These are phyloP conservation scores for Vitis hybrid DNA, from an alignment of 177 flowering plant genomes.

Conservation along the genomic window DNA sequence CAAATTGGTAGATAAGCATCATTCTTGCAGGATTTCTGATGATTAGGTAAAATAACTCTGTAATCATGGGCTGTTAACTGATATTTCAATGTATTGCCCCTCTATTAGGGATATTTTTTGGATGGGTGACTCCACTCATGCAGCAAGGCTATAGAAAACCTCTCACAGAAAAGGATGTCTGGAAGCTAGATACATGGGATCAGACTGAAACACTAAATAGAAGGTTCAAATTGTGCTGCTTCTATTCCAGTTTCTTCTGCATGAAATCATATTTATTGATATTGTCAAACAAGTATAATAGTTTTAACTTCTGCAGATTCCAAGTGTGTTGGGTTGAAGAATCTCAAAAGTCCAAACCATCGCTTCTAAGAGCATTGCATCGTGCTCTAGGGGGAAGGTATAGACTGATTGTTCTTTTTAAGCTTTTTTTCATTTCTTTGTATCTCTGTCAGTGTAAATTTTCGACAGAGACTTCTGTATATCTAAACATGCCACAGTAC, in stretches of 20 bases:
- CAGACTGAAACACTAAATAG: slow-evolving; percentile 72
- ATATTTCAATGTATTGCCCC: slow-evolving; percentile 3
- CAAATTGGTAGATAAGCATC: too few species aligned
- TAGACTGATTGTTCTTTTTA: neutral
- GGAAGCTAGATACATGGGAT: slow-evolving; percentile 97
- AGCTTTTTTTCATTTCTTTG: too few species aligned
- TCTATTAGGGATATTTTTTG: slow-evolving; percentile 58
- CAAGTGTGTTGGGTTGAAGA: slow-evolving; percentile 85
- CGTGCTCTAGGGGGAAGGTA: slow-evolving; percentile 93
- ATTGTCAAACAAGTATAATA: slow-evolving; percentile 4
- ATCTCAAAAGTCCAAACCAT: slow-evolving; percentile 70
- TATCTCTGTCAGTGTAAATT: neutral
- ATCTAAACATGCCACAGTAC: neutral
- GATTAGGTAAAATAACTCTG: too few species aligned
- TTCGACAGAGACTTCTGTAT: neutral
- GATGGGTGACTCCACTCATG: slow-evolving; percentile 92
- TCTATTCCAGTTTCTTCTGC: neutral
- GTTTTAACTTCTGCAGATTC: slow-evolving; percentile 7
- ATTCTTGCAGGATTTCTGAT: too few species aligned
- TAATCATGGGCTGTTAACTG: too few species aligned
- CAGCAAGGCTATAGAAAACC: slow-evolving; percentile 72
- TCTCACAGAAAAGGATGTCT: slow-evolving; percentile 87
- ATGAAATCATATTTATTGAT: neutral
- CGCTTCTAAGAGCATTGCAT: slow-evolving; percentile 87
- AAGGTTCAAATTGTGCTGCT: slow-evolving; percentile 38